Evolutionary conservation across 2,329 filamentous ascomycete species (phyloP).

Genomic region (Stachybotrys echinatus): DNA sequence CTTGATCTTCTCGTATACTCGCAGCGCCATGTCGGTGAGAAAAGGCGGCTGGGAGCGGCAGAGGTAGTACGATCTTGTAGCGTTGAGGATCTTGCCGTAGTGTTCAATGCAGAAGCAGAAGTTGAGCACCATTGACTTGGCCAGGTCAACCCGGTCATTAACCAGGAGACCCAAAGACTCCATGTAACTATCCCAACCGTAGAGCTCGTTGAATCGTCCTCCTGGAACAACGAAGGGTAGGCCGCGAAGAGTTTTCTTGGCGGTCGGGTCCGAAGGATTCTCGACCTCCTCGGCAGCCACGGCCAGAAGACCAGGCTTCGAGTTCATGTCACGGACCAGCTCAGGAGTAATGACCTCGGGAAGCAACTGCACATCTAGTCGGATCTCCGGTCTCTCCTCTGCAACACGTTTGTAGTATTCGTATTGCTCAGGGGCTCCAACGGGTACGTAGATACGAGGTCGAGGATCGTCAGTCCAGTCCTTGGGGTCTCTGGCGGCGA

Average conservation of each 20-base stretch:
- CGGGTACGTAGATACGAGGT: constrained; percentile 86
- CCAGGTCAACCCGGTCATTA: constrained; percentile 78
- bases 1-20: constrained; percentile 90
- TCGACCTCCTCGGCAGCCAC: constrained; percentile 77
- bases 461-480: constrained; percentile 90
- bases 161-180: constrained; percentile 84
- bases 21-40: constrained; percentile 92
- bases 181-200: constrained; percentile 99
- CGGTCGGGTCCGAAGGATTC: constrained; percentile 54
- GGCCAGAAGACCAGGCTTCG: constrained; percentile 82
- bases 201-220: constrained; percentile 95
- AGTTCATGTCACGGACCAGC: constrained; percentile 76
- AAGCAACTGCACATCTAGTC: constrained; percentile 80
- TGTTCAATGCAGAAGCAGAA: constrained; percentile 98
- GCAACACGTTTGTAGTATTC: constrained; percentile 86
- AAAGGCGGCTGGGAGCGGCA: constrained; percentile 93
- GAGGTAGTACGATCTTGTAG: constrained; percentile 93
- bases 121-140: constrained; percentile 91
- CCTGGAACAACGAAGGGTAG: constrained; percentile 96
- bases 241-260: constrained; percentile 68
- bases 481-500: constrained; percentile 85
- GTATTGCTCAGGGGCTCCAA: constrained; percentile 77
- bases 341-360: constrained; percentile 73
- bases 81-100: constrained; percentile 97
- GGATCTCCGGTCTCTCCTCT: constrained; percentile 71